A percentile compares a stretch with the other conserved stretches of the same genome.
phyloP scores from a whole-genome alignment of 805 yeast species.

The Scheffersomyces stipitis region DNA sequence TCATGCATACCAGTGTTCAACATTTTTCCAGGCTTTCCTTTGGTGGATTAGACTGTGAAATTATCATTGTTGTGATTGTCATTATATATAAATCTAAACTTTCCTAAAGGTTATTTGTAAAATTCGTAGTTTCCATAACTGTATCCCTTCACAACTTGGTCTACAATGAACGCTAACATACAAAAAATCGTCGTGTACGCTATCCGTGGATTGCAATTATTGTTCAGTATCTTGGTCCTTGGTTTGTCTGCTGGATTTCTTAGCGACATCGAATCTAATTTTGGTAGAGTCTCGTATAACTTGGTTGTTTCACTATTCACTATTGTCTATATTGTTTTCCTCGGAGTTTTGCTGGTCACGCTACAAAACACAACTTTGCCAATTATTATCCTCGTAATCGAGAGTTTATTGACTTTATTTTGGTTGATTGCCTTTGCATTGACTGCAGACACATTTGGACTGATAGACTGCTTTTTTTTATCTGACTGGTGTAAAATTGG shows the following conservation, averaged over 20 bases:
- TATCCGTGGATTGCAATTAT: conserved; percentile 11
- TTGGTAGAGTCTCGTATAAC: conserved; percentile 10
- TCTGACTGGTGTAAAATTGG: conserved; percentile 16
- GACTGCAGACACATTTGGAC: conserved; percentile 19
- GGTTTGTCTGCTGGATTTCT: conserved; percentile 16
- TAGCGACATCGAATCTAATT: neutral
- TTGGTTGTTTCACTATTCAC: conserved; percentile 13
- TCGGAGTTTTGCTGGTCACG: neutral
- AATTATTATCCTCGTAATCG: conserved; percentile 11
- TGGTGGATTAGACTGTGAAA: no score
- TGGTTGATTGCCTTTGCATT: conserved; percentile 25
- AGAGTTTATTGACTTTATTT: conserved; percentile 15
- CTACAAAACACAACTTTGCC: conserved; percentile 1
- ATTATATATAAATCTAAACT: no score
- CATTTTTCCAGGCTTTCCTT: no score
- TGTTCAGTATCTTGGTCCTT: conserved; percentile 14
- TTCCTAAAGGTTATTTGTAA: no score
- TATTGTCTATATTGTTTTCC: conserved; percentile 6
- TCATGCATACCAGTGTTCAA: no score
- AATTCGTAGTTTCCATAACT: no score
- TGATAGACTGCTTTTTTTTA: no score
- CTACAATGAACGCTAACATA: neutral
- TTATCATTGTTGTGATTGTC: no score
- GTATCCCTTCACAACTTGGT: no score
- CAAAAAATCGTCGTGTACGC: neutral